phyloP scores from a whole-genome alignment of 2,329 filamentous ascomycete species.

The Nemania sp. region DNA sequence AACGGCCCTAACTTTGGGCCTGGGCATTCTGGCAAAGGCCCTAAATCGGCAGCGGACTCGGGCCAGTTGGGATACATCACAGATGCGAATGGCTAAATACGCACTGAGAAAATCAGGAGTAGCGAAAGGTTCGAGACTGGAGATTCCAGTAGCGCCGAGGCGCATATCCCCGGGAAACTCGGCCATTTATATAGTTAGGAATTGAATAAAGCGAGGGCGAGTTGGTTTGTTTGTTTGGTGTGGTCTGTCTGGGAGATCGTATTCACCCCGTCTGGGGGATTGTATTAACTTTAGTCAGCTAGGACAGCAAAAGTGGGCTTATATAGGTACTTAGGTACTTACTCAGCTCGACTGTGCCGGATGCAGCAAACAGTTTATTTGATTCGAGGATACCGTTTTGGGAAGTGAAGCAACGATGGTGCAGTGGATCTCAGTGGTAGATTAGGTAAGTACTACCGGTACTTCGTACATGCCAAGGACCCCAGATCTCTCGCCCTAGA shows the following conservation, averaged over 20 bases:
- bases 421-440: too few relatives aligned
- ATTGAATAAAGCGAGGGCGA: neutral
- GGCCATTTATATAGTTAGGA: neutral
- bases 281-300: neutral
- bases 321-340: neutral
- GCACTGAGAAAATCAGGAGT: neutral
- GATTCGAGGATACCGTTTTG: neutral
- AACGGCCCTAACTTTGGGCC: conserved; percentile 33
- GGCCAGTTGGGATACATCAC: conserved; percentile 13
- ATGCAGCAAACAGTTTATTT: neutral
- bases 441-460: too few relatives aligned
- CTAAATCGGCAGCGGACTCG: conserved; percentile 24
- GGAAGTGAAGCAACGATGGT: too few relatives aligned
- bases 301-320: neutral
- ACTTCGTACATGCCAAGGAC: too few relatives aligned
- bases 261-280: neutral
- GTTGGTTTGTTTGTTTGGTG: neutral
- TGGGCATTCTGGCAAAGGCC: conserved; percentile 28
- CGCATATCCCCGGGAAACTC: neutral
- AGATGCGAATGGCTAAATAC: neutral
- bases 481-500: too few relatives aligned
- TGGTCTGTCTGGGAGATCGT: neutral
- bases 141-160: neutral
- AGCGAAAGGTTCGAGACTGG: neutral
- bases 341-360: neutral